Base-by-base conservation (phyloP, 1,284 basidiomycete genomes). In the Trametes pubescens region DNA sequence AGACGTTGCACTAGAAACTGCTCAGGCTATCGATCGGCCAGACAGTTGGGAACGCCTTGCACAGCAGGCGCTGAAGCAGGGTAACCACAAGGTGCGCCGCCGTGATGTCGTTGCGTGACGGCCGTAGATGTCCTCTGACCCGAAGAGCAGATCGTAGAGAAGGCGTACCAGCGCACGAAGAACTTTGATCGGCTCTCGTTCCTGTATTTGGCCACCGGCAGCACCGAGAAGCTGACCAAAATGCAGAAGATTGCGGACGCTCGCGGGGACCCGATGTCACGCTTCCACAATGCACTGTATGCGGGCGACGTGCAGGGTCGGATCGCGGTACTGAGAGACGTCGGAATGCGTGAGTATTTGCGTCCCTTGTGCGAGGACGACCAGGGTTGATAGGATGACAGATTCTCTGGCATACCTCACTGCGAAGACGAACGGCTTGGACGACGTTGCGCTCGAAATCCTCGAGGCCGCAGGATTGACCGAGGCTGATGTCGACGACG, bases 211-310 rank as follows among this genome's bases (percentile, higher is more conserved):
- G 86, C 95, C 51, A 98, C 94, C 24, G 98, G 97, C 59, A 96
- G 96, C 79, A 84, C 83, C 3, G 96, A 98, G 68, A 98, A 99
- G 78, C 82, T 99, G 22, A 85, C 84, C 18, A 99, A 98, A 83
- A 99, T 99, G 98, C 93, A 96, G 77, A 95, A 95, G 79, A 99
- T 99, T 73, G 97, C 98, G 0, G 90, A 96, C 73, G 95, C 94
- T 67, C 87, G 98, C 59, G 95, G 95, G 6, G 95, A 99, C 74
- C 93, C 95, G 21, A 98, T 99, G 96, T 98, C 96, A 34, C 85
- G 95, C 56, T 99, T 99, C 87, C 98, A 99, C 75, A 99, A 99
- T 75, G 94, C 98, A 4, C 81, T 99, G 46, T 99, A 98, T 80
- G 88, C 94, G 26, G 96, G 96, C 49, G 96, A 99, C 78, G 86